These are phyloP conservation scores for Globisporangium solare DNA, from an alignment of 352 stramenopile species.

Conservation along the genomic window DNA sequence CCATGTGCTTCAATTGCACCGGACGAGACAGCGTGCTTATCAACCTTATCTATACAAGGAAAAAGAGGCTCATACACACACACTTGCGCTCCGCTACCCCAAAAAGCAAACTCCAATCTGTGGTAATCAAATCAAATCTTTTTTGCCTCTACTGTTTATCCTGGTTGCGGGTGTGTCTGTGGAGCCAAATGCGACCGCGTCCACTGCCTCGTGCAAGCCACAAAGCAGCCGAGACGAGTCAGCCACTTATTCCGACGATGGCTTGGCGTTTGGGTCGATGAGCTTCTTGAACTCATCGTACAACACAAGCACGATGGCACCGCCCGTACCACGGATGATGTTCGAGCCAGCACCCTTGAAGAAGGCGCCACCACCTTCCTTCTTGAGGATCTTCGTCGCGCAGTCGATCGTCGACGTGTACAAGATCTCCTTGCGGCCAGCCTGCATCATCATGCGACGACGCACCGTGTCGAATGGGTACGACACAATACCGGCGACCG, in stretches of 20 bases:
- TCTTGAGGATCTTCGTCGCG: constrained; percentile 95
- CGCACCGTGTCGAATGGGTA: constrained; percentile 97
- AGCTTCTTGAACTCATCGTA: constrained; percentile 99
- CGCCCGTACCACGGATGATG: constrained; percentile 97
- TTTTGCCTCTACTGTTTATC: constrained; percentile 10
- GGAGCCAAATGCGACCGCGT: neutral
- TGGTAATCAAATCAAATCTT: constrained; percentile 9
- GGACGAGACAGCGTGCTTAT: neutral
- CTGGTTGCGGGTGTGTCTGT: neutral
- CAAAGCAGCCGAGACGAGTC: too few species aligned
- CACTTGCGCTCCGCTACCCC: neutral
- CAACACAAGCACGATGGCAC: constrained; percentile 97
- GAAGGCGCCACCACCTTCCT: constrained; percentile 94
- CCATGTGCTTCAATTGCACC: constrained; percentile 6
- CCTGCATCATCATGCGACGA: constrained; percentile 97
- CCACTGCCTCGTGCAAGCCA: neutral
- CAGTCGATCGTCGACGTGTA: constrained; percentile 98
- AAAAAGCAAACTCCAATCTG: neutral
- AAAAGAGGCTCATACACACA: neutral
- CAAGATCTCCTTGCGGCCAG: constrained; percentile 94
- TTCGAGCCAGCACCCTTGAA: constrained; percentile 99
- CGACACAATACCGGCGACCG: constrained; percentile 90
- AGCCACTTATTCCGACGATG: constrained; percentile 41
- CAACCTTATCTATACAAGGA: constrained; percentile 14
- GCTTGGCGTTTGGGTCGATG: constrained; percentile 54